Evolutionary conservation across 306 rosid species (phyloP), one percentile per base, ranked within the genome.

Genomic region (Glycine soja): DNA sequence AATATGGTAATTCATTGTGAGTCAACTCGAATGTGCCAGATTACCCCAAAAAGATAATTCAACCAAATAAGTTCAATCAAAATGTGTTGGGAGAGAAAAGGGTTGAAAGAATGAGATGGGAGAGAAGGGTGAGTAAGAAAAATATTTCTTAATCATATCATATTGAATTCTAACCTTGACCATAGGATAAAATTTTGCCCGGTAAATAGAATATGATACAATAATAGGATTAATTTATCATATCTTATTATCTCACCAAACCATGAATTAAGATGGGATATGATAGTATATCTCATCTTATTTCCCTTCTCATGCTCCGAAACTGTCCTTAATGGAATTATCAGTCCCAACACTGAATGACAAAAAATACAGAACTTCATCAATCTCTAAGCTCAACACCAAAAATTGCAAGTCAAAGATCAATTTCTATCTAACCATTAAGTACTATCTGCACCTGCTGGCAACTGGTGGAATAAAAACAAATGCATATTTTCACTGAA

Each of bases 361-460:
- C 30, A 88, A 76, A 79, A 85, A 88, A 69, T 76, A 58, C 70
- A 51, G 46, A 87, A 67, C 76, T 81, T 74, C 16, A 76, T 67
- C 79, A 71, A 78, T 83, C 86, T 68, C 80, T 87, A 82, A 86
- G 86, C 91, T 86, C 88, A 87, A 81, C 79, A 73, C 85, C 88
- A 87, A 88, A 75, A 92, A 80, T 85, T 82, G 89, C 89, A 84
- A 80, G 87, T 79, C 70, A 30, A 76, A 76, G 75, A 78, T 53
- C 71, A 84, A 52, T 75, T 86, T 82, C 85, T 84, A 81, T 66
- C 76, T 63, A 73, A 80, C 76, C 87, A 82, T 15, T 32, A 48
- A 82, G 83, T 24, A 24, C 2, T 82, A 70, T 80, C 76, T 66
- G 80, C 67, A 86, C 84, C 30, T 24, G 30, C 30, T 54, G 78